Evolutionary conservation across 768 basidiomycete genomes (phyloP).

Genomic region (Lyophyllum semitale): DNA sequence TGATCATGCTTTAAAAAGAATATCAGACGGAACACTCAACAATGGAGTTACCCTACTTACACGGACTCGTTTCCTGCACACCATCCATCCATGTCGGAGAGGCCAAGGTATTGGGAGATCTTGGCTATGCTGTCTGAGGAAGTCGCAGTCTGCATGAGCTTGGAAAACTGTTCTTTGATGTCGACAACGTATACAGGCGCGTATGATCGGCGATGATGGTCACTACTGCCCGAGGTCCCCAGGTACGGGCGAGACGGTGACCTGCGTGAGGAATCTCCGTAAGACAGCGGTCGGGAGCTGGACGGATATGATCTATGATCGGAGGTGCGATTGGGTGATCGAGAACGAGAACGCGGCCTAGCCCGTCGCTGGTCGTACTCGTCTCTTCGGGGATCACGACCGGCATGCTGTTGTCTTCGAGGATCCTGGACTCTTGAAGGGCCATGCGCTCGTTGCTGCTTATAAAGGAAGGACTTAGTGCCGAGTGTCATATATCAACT

Average conservation of each 20-base stretch:
- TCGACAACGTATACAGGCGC: slow-evolving; percentile 43
- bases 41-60: slow-evolving; percentile 28
- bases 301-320: neutral
- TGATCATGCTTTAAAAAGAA: slow-evolving; percentile 30
- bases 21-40: neutral
- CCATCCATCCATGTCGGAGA: slow-evolving; percentile 34
- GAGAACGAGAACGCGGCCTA: slow-evolving; percentile 21
- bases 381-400: neutral
- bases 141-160: slow-evolving; percentile 36
- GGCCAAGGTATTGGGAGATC: slow-evolving; percentile 31
- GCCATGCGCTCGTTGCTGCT: neutral
- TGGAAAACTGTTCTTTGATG: slow-evolving; percentile 34
- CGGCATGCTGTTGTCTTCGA: neutral
- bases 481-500: neutral
- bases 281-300: neutral
- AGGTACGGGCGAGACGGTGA: neutral
- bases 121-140: slow-evolving; percentile 21
- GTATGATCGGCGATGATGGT: slow-evolving; percentile 10
- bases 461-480: neutral
- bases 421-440: neutral
- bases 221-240: neutral
- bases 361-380: slow-evolving; percentile 9
- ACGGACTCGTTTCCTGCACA: slow-evolving; percentile 56
- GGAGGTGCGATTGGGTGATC: slow-evolving; percentile 16
- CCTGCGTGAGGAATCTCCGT: neutral